These are phyloP conservation scores for Leishmania braziliensis DNA, from an alignment of 208 protist species.

Conservation along the genomic window DNA sequence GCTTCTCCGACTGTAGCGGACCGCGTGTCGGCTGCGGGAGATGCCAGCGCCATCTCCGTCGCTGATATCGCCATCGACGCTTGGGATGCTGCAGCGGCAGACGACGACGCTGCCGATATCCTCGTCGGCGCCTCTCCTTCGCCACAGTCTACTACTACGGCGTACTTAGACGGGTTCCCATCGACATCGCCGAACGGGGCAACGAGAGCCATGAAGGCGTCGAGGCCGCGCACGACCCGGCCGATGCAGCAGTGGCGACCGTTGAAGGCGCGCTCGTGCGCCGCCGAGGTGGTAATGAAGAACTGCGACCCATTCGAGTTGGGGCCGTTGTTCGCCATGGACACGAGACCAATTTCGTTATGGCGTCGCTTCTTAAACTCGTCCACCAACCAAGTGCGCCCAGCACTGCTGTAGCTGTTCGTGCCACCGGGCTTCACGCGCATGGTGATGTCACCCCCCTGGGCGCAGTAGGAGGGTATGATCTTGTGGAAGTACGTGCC, in stretches of 20 bases:
- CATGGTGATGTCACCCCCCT: slow-evolving; percentile 97
- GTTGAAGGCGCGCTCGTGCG: slow-evolving; percentile 66
- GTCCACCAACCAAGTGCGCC: slow-evolving; percentile 81
- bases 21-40: background rate
- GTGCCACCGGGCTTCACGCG: slow-evolving; percentile 84
- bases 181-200: slow-evolving; percentile 62
- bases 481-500: slow-evolving; percentile 94
- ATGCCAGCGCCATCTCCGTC: background rate
- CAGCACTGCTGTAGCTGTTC: slow-evolving; percentile 88
- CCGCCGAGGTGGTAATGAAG: slow-evolving; percentile 86
- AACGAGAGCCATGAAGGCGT: slow-evolving; percentile 62
- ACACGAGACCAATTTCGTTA: slow-evolving; percentile 78
- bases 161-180: slow-evolving; percentile 74
- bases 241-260: slow-evolving; percentile 77
- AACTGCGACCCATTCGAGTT: slow-evolving; percentile 95
- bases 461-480: slow-evolving; percentile 82
- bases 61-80: slow-evolving; percentile 5
- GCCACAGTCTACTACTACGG: slow-evolving; percentile 79
- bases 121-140: slow-evolving; percentile 30
- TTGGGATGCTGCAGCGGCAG: slow-evolving; percentile 3
- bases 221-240: slow-evolving; percentile 50
- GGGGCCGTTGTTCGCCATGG: slow-evolving; percentile 93
- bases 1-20: background rate
- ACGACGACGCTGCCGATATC: slow-evolving; percentile 3
- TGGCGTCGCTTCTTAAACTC: slow-evolving; percentile 94